phyloP scores from a whole-genome alignment of 108 stramenopile species.

The Nannochloropsis salina region DNA sequence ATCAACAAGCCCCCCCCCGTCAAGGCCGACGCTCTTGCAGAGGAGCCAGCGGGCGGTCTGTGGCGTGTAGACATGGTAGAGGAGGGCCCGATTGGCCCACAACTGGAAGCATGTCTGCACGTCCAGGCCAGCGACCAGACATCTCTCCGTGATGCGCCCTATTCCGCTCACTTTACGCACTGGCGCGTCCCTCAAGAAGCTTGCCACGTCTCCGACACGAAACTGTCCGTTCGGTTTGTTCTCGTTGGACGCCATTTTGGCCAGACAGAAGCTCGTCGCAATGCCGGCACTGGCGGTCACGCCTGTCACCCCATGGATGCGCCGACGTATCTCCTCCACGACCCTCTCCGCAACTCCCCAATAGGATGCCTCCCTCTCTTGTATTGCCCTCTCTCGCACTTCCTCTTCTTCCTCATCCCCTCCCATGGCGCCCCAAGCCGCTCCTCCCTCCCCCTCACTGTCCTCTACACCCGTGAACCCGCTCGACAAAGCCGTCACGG shows the following conservation, averaged over 20 bases:
- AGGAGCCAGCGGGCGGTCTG: constrained; percentile 65
- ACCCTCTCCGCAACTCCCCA: constrained; percentile 7
- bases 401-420: constrained; percentile 33
- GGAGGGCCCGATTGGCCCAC: constrained; percentile 62
- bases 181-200: constrained; percentile 66
- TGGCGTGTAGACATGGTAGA: constrained; percentile 62
- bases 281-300: constrained; percentile 90
- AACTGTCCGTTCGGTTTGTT: constrained; percentile 95
- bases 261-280: constrained; percentile 73
- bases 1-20: constrained; percentile 18
- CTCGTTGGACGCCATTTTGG: constrained; percentile 73
- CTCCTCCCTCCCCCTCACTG: neutral
- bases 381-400: neutral
- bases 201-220: constrained; percentile 63
- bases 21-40: constrained; percentile 64
- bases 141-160: constrained; percentile 85
- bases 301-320: constrained; percentile 62
- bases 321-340: constrained; percentile 64
- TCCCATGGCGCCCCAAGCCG: neutral
- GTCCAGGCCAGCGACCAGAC: constrained; percentile 59
- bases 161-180: constrained; percentile 62
- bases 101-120: constrained; percentile 74
- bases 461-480: neutral
- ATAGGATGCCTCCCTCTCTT: constrained; percentile 1
- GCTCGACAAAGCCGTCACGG: neutral